Evolutionary conservation across 176 grass and related monocot species (phyloP), one percentile per base, ranked within the genome.

Genomic region (Oryza rufipogon): DNA sequence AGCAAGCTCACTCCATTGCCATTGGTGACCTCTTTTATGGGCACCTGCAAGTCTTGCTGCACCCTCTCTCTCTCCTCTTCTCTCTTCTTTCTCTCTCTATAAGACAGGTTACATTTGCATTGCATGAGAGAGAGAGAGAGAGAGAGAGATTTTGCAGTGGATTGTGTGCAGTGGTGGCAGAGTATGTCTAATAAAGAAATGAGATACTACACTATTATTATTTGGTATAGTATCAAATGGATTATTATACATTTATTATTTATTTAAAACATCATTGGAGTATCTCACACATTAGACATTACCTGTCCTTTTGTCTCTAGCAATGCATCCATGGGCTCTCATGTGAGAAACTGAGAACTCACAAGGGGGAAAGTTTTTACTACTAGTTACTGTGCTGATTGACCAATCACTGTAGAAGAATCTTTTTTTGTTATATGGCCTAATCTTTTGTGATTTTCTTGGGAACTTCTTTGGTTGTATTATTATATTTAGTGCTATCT

Each of bases 11-110:
- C 51, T 58, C 49, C 49, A 6, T 41, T 41, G 39, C 71, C 71
- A 73, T 73, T 49, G 44, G 44, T 73, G 71, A 48, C 28, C 32
- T 68, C 12, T 73, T 46, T 46, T 73, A 47, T 73, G 20, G 70
- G 41, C 44, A 73, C 12, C 7, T 73, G n/a, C 42, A 26, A 11
- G 7, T 13, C 3, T 48, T 28, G 70, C 70, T 28, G 70, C 70
- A 72, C 70, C 6, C 39, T 41, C 39, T 41, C 39, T 41, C 39
- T 41, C 39, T 2, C 42, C 39, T 25, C 36, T 7, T 11, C 41
- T 9, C 34, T 45, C 39, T 23, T 12, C 68, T 23, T 20, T 23
- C 36, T 12, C 58, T 63, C 8, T 10, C 42, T 44, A 44, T 10
- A 63, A 11, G 3, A 17, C 19, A 42, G 7, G 7, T 41, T 38